Conservation (phyloP, 148 eudicot species). For the Polygonum aviculare region DNA sequence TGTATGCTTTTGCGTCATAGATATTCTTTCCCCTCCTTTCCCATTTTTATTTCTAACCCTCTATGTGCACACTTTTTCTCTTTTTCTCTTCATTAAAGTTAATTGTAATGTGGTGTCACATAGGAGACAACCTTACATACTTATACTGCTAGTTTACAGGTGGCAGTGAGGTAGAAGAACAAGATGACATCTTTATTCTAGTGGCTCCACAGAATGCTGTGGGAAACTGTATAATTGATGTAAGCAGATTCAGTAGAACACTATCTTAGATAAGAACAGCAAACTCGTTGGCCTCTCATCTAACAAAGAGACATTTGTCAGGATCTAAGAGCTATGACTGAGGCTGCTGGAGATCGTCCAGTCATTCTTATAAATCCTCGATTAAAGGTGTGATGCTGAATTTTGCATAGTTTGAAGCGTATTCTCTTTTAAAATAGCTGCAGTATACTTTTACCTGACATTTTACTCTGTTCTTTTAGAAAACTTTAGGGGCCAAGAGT, state of each 20-base stretch:
- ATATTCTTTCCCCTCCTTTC: background rate
- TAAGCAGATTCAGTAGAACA: slow-evolving; percentile 23
- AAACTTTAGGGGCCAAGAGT: background rate
- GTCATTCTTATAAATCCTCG: slow-evolving; percentile 87
- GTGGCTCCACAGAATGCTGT: slow-evolving; percentile 99
- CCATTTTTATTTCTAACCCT: background rate
- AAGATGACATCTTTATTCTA: slow-evolving; percentile 87
- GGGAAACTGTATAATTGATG: slow-evolving; percentile 94
- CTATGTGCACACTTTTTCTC: background rate
- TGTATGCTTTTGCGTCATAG: background rate
- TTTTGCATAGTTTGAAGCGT: background rate
- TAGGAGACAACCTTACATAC: background rate
- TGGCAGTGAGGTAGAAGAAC: slow-evolving; percentile 75
- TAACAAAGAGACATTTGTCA: slow-evolving; percentile 21
- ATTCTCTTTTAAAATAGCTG: background rate
- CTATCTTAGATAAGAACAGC: background rate
- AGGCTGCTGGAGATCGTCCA: slow-evolving; percentile 94
- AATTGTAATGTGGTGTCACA: background rate
- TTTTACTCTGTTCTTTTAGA: background rate
- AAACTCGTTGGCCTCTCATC: background rate
- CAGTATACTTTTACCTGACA: background rate
- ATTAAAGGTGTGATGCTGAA: slow-evolving; percentile 58
- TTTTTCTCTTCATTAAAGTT: background rate
- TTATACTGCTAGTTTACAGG: slow-evolving; percentile 30
- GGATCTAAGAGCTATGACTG: slow-evolving; percentile 94